These are phyloP conservation scores for Yamadazyma sp. DNA, from an alignment of 1,139 yeast species.

Conservation along the genomic window DNA sequence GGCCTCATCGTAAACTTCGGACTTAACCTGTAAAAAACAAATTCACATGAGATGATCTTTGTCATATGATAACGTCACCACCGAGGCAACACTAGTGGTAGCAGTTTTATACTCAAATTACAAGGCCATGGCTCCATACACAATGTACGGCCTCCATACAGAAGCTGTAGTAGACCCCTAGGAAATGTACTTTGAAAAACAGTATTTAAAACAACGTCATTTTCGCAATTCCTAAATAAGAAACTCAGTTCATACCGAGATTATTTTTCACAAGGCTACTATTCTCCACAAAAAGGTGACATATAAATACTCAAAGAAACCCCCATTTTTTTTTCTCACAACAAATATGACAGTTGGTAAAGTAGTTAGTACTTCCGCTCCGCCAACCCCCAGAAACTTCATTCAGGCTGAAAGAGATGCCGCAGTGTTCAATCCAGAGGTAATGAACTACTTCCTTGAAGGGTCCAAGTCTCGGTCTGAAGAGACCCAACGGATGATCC, in stretches of 20 bases:
- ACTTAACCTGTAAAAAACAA: neutral
- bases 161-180: too few relatives aligned
- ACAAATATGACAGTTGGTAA: slow-evolving; percentile 12
- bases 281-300: slow-evolving; percentile 12
- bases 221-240: too few relatives aligned
- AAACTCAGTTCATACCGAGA: too few relatives aligned
- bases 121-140: too few relatives aligned
- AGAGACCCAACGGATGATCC: slow-evolving; percentile 35
- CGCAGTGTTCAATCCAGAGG: slow-evolving; percentile 38
- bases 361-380: slow-evolving; percentile 17
- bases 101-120: too few relatives aligned
- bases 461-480: slow-evolving; percentile 38
- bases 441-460: slow-evolving; percentile 50
- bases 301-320: slow-evolving; percentile 3
- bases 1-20: neutral
- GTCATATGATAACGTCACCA: slow-evolving; percentile 1
- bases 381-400: slow-evolving; percentile 38
- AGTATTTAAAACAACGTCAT: too few relatives aligned
- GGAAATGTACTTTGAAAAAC: too few relatives aligned
- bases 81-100: neutral
- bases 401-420: slow-evolving; percentile 38
- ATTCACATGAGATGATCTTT: neutral
- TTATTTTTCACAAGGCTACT: slow-evolving; percentile 7
- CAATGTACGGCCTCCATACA: too few relatives aligned
- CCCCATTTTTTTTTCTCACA: neutral